phyloP scores from a whole-genome alignment of 2,329 filamentous ascomycete genomes.

The Hymenoscyphus salicellus region DNA sequence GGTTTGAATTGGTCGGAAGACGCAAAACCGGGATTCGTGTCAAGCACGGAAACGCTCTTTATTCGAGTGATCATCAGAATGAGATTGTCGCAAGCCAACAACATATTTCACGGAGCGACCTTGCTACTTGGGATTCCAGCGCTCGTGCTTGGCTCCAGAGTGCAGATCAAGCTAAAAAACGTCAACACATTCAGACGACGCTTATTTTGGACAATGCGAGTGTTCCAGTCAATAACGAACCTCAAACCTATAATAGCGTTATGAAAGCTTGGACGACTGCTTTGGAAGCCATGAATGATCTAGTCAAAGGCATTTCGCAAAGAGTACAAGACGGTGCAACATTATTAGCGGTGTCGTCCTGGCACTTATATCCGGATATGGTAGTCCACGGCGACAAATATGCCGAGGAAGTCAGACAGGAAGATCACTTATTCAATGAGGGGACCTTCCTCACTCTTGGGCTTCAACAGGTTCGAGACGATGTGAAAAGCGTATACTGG shows the following conservation, averaged over 20 bases:
- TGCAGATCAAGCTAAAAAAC: conserved; percentile 29
- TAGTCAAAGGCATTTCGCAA: conserved; percentile 28
- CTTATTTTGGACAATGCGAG: conserved; percentile 29
- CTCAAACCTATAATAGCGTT: conserved; percentile 24
- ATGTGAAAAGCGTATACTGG: conserved; percentile 20
- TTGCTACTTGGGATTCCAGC: conserved; percentile 36
- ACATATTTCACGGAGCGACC: conserved; percentile 26
- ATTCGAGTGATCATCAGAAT: conserved; percentile 5
- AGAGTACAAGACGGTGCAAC: conserved; percentile 14
- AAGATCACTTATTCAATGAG: conserved; percentile 21
- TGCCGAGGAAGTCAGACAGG: conserved; percentile 20
- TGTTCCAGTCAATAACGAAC: conserved; percentile 22
- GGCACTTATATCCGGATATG: conserved; percentile 32
- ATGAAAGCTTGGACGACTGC: conserved; percentile 28
- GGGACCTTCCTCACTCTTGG: conserved; percentile 23
- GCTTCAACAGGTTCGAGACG: conserved; percentile 11
- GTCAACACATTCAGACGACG: conserved; percentile 28
- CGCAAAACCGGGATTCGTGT: conserved; percentile 12
- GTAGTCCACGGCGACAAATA: background rate
- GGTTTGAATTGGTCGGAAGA: conserved; percentile 35
- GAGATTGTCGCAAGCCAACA: conserved; percentile 19
- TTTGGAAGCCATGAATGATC: conserved; percentile 24
- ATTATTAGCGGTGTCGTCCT: conserved; percentile 27
- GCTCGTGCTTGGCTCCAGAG: conserved; percentile 36
- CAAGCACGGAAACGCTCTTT: conserved; percentile 3